Evolutionary conservation across 139 green algal species (phyloP).

Genomic region (Dunaliella primolecta): DNA sequence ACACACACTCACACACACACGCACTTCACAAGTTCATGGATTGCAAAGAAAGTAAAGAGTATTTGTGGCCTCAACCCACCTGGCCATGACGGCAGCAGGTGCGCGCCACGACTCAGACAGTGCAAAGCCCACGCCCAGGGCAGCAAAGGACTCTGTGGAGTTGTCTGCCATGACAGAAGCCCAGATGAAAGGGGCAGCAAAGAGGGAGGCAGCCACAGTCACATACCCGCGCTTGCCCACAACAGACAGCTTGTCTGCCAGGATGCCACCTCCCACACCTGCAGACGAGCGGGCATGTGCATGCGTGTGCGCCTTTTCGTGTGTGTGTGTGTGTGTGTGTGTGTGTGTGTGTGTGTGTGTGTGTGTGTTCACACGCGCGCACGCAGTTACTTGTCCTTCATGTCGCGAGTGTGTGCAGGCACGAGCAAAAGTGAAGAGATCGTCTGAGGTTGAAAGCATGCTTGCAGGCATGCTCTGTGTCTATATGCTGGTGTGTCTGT

Average conservation of each 20-base stretch:
- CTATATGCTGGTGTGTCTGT: too few relatives aligned
- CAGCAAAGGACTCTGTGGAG: slow-evolving; percentile 65
- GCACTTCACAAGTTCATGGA: too few relatives aligned
- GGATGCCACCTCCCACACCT: slow-evolving; percentile 54
- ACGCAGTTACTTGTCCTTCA: not conserved
- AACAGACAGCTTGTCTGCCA: slow-evolving; percentile 70
- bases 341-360: not conserved
- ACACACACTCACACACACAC: too few relatives aligned
- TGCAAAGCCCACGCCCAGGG: slow-evolving; percentile 75
- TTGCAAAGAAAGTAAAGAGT: too few relatives aligned
- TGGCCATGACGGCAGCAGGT: slow-evolving; percentile 73
- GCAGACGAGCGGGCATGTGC: not conserved
- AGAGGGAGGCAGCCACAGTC: slow-evolving; percentile 53
- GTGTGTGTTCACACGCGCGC: not conserved
- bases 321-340: not conserved
- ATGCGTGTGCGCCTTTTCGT: not conserved
- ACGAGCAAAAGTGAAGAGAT: too few relatives aligned
- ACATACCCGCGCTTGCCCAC: slow-evolving; percentile 39
- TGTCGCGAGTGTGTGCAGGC: too few relatives aligned
- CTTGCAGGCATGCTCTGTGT: too few relatives aligned
- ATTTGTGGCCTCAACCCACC: too few relatives aligned
- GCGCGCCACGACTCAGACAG: slow-evolving; percentile 83
- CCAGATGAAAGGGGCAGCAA: slow-evolving; percentile 70
- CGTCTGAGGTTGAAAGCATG: too few relatives aligned
- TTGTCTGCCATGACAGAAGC: slow-evolving; percentile 51